Base-by-base conservation (phyloP, 2,329 filamentous ascomycete genomes). In the Emergomyces africanus region DNA sequence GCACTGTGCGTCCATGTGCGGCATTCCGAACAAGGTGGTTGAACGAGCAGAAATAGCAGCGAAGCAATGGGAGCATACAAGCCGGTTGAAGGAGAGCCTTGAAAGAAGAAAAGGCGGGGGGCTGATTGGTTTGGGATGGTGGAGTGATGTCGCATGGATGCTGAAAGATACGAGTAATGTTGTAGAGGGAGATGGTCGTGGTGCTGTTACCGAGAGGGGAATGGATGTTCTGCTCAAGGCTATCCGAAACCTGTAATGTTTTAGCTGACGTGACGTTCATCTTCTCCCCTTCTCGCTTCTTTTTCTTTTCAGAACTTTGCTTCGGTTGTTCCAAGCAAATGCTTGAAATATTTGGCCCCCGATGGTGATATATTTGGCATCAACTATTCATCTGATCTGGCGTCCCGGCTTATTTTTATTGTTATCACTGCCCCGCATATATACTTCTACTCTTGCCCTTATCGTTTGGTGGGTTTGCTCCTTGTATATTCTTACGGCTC, bases 1-100 rank as follows among this genome's bases (percentile, higher is more conserved):
- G 94, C 94, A 99, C 72, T 99, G 94, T 70, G 94, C 94, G 0
- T 87, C 90, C 61, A 99, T 99, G 94, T 99, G 94, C 67, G 94
- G 94, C 0, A 97, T 99, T 63, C 84, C 90, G 0, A 78, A 79
- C 50, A 85, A 85, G 59, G 85, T 99, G 18, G 90, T 99, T 62
- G 85, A 91, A 69, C 78, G 87, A 25, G 94, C 94, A 0, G 94
- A 99, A 73, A 83, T 86, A 25, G 94, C 94, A 5, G 94, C 94
- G 1, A 85, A 81, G 65, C 89, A 90, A 67, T 97, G 94, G 90
- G 94, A 99, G 75, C 90, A 96, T 72, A 97, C 94, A 0, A 92
- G 88, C 65, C 80, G 90, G 23, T 79, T 97, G 62, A 94, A 90
- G 73, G 90, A 96, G 72, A 91, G 88, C 61, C 77, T 96, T 61